Evolutionary conservation across 352 stramenopile species (phyloP).

Genomic region (Peronospora belbahrii): DNA sequence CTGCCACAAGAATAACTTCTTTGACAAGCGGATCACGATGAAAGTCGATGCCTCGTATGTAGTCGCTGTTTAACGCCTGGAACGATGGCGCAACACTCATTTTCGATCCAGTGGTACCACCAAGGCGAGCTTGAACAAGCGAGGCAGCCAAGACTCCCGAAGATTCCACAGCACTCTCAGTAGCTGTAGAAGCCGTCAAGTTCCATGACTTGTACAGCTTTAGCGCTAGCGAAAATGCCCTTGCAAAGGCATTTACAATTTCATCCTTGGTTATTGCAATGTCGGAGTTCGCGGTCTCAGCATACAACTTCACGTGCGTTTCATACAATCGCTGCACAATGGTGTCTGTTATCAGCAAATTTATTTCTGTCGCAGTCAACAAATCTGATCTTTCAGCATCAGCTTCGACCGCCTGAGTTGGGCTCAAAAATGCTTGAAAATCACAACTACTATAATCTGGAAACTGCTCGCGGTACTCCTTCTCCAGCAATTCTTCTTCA

Average conservation of each 20-base stretch:
- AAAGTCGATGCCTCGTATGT: constrained; percentile 87
- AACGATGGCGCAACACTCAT: constrained; percentile 36
- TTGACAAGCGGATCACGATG: constrained; percentile 90
- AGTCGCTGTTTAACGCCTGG: constrained; percentile 57
- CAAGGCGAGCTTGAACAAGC: constrained; percentile 62
- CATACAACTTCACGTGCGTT: constrained; percentile 64
- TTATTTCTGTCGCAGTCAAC: constrained; percentile 17
- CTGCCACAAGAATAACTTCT: constrained; percentile 86
- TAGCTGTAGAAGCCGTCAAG: constrained; percentile 25
- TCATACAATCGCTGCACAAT: constrained; percentile 66
- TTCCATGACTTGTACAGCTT: constrained; percentile 67
- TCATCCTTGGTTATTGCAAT: constrained; percentile 33
- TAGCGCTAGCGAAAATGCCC: constrained; percentile 59
- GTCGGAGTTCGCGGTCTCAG: constrained; percentile 40
- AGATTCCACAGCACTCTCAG: constrained; percentile 47
- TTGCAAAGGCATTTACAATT: constrained; percentile 58
- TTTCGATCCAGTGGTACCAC: constrained; percentile 24
- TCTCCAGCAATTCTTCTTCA: constrained; percentile 78
- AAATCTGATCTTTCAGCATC: constrained; percentile 5
- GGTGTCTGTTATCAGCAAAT: constrained; percentile 64
- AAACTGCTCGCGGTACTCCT: constrained; percentile 89
- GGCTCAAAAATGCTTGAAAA: constrained; percentile 58
- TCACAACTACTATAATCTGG: constrained; percentile 83
- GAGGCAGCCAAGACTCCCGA: constrained; percentile 59
- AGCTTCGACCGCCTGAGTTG: constrained; percentile 24